Conservation (phyloP, 306 rosid species). For the Citrullus colocynthis region DNA sequence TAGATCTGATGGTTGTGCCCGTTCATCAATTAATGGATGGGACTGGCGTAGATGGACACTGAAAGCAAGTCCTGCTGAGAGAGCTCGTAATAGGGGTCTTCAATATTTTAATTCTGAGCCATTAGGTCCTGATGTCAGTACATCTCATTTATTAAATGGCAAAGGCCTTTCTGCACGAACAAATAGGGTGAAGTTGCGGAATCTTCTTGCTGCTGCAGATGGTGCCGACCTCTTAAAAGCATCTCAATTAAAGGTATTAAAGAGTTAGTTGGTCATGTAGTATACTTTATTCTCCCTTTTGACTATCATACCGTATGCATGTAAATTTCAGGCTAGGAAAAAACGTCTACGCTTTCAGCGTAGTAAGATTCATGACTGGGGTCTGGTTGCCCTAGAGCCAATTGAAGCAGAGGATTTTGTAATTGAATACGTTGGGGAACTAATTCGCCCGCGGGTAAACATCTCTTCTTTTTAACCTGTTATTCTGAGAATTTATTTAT, state of each 20-base stretch:
- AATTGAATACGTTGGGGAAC: slow-evolving; percentile 89
- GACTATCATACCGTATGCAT: slow-evolving; percentile 9
- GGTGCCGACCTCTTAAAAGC: slow-evolving; percentile 96
- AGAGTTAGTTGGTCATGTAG: slow-evolving; percentile 7
- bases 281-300: slow-evolving; percentile 6
- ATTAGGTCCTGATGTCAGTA: slow-evolving; percentile 31
- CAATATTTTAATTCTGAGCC: slow-evolving; percentile 23
- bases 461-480: background rate
- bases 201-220: slow-evolving; percentile 90
- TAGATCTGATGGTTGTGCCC: slow-evolving; percentile 79
- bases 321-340: slow-evolving; percentile 66
- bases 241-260: slow-evolving; percentile 78
- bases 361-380: slow-evolving; percentile 99
- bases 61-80: slow-evolving; percentile 61
- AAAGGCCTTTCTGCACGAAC: slow-evolving; percentile 97
- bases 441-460: slow-evolving; percentile 86
- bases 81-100: slow-evolving; percentile 66
- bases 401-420: slow-evolving; percentile 96
- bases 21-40: slow-evolving; percentile 82
- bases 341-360: slow-evolving; percentile 70
- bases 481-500: background rate
- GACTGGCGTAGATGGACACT: slow-evolving; percentile 89
- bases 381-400: slow-evolving; percentile 87
- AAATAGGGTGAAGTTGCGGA: slow-evolving; percentile 84
- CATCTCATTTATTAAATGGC: slow-evolving; percentile 53